A percentile compares a stretch with the other conserved stretches of the same genome.
phyloP scores from a whole-genome alignment of 2,329 filamentous ascomycete species.

The Venturia nashicola region DNA sequence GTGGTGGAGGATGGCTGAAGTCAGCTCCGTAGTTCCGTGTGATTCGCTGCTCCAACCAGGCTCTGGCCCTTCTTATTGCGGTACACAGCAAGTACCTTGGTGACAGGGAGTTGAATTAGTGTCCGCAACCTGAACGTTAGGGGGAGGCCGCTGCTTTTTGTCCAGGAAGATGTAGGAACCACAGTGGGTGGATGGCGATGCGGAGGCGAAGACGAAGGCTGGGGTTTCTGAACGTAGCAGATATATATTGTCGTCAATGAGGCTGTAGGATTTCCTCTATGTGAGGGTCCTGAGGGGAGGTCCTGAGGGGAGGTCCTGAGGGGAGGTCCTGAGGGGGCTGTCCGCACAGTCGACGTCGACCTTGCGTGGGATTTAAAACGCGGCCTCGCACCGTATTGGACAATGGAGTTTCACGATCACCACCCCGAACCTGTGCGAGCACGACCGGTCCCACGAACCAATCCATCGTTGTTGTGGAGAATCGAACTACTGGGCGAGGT shows the following conservation, averaged over 20 bases:
- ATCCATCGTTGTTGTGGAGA: not conserved
- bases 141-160: not conserved
- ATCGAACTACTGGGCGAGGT: too few relatives aligned
- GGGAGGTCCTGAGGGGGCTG: too few relatives aligned
- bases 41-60: not conserved
- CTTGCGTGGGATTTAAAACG: not conserved
- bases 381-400: not conserved
- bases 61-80: not conserved
- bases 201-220: not conserved
- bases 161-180: not conserved
- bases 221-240: not conserved
- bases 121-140: too few relatives aligned
- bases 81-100: not conserved
- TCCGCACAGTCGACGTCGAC: not conserved
- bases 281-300: too few relatives aligned
- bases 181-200: not conserved
- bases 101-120: too few relatives aligned
- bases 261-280: not conserved
- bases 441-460: not conserved
- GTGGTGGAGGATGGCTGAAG: not conserved
- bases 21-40: not conserved
- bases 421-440: not conserved
- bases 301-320: too few relatives aligned
- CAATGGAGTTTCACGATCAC: conserved; percentile 1
- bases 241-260: not conserved